Percentiles rank a stretch among this genome's conserved stretches.
phyloP scores from a whole-genome alignment of 306 rosid genomes.

The Gynostemma pentaphyllum region DNA sequence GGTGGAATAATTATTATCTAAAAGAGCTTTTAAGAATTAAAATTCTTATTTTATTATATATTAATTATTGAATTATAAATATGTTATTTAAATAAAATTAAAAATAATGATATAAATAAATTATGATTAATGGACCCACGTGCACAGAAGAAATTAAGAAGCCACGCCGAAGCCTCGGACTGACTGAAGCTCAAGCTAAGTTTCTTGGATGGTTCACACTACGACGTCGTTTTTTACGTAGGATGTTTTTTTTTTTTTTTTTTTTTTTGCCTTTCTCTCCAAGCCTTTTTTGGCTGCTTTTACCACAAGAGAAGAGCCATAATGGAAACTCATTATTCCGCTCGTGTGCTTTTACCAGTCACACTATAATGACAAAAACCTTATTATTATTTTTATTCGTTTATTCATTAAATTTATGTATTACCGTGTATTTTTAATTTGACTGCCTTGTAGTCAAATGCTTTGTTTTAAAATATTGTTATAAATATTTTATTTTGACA shows the following conservation, averaged over 20 bases:
- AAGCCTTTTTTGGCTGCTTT: constrained; percentile 3
- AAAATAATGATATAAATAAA: too few species aligned
- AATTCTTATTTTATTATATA: too few species aligned
- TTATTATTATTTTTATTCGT: too few species aligned
- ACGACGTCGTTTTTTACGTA: constrained; percentile 5
- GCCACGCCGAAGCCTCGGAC: not conserved
- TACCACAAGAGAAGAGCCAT: not conserved
- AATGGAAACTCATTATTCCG: constrained; percentile 2
- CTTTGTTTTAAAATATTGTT: not conserved
- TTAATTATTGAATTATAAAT: too few species aligned
- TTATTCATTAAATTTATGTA: not conserved
- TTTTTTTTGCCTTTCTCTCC: too few species aligned
- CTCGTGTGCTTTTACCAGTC: constrained; percentile 8
- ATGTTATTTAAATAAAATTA: too few species aligned
- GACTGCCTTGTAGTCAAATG: not conserved
- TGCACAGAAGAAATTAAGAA: too few species aligned
- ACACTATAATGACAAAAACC: not conserved
- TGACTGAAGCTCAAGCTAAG: not conserved
- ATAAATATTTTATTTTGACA: not conserved
- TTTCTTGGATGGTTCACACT: not conserved
- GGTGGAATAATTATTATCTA: too few species aligned
- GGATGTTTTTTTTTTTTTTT: not conserved
- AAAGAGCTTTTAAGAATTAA: too few species aligned
- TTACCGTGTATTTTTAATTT: not conserved
- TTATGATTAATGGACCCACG: not conserved